Conservation (phyloP, 1,284 basidiomycete genomes). For the Farysia itapuensis region DNA sequence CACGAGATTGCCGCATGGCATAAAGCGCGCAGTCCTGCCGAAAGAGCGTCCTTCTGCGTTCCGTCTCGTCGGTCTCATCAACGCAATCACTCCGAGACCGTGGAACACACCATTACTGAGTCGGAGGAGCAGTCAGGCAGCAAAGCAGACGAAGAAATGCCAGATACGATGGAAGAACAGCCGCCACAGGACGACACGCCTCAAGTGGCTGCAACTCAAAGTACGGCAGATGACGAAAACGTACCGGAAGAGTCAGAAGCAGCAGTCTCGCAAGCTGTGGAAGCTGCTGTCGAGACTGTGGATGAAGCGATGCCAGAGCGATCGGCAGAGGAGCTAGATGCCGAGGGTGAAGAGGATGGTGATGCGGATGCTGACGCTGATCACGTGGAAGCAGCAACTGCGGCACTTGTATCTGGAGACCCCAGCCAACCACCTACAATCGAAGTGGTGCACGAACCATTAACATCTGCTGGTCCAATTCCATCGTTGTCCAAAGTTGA, state of each 20-base stretch:
- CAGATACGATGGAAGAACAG: constrained; percentile 1
- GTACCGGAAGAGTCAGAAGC: constrained; percentile 26
- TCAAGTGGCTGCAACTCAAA: background rate
- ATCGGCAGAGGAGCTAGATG: constrained; percentile 28
- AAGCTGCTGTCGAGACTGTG: constrained; percentile 40
- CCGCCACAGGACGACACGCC: background rate
- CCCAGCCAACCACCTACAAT: constrained; percentile 24
- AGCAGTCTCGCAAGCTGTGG: constrained; percentile 41
- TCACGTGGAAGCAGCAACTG: constrained; percentile 36
- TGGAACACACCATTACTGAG: constrained; percentile 25
- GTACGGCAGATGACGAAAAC: constrained; percentile 4
- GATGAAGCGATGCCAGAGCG: constrained; percentile 38
- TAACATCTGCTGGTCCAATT: constrained; percentile 25
- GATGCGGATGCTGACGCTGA: constrained; percentile 35
- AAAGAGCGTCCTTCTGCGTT: constrained; percentile 69
- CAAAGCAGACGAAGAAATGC: constrained; percentile 14
- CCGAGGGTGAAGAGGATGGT: constrained; percentile 13
- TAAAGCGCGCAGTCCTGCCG: constrained; percentile 68
- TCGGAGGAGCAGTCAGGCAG: background rate
- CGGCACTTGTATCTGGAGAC: constrained; percentile 32
- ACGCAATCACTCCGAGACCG: constrained; percentile 13
- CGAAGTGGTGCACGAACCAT: constrained; percentile 34
- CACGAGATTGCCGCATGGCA: constrained; percentile 86
- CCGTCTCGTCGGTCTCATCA: constrained; percentile 26
- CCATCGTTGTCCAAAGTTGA: constrained; percentile 4